Evolutionary conservation across 2,329 filamentous ascomycete genomes (phyloP).

Genomic region (Tympanopsis confertula): DNA sequence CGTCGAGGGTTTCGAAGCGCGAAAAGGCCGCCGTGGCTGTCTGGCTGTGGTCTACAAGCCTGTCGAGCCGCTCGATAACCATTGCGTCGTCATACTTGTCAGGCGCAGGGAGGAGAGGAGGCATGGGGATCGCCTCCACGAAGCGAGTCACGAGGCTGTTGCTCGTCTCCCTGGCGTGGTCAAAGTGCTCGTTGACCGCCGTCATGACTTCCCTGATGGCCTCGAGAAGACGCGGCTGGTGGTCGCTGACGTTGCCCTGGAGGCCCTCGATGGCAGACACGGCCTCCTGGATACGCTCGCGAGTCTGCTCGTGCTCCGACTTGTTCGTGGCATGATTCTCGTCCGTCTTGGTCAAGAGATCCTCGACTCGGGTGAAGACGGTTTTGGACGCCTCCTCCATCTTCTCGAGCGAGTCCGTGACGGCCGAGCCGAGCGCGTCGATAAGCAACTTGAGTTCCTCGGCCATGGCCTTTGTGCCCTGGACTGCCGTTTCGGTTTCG

Average conservation of each 20-base stretch:
- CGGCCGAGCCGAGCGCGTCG: slow-evolving; percentile 69
- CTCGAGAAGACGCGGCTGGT: slow-evolving; percentile 79
- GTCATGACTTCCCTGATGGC: slow-evolving; percentile 75
- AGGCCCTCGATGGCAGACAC: slow-evolving; percentile 63
- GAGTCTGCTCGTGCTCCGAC: slow-evolving; percentile 70
- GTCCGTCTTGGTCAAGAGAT: slow-evolving; percentile 64
- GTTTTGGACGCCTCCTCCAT: slow-evolving; percentile 79
- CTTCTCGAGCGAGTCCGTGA: slow-evolving; percentile 75
- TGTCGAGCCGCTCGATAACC: slow-evolving; percentile 19
- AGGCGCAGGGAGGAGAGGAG: slow-evolving; percentile 27
- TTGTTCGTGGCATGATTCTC: slow-evolving; percentile 64
- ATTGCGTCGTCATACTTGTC: slow-evolving; percentile 11
- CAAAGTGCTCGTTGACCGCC: slow-evolving; percentile 75
- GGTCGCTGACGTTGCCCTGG: slow-evolving; percentile 68
- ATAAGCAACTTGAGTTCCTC: slow-evolving; percentile 81
- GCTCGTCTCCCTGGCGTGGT: slow-evolving; percentile 64
- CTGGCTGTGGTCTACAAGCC: slow-evolving; percentile 50
- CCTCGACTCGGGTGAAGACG: slow-evolving; percentile 72
- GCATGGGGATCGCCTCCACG: slow-evolving; percentile 45
- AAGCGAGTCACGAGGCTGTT: slow-evolving; percentile 45
- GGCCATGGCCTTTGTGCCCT: slow-evolving; percentile 65
- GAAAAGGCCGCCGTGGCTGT: slow-evolving; percentile 58
- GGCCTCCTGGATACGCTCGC: slow-evolving; percentile 68
- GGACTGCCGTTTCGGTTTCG: slow-evolving; percentile 62
- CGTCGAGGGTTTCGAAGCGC: slow-evolving; percentile 72